A percentile compares a stretch with the other conserved stretches of the same genome.
These are phyloP conservation scores for Pleurotus giganteus DNA, from an alignment of 768 basidiomycete species.

Conservation along the genomic window DNA sequence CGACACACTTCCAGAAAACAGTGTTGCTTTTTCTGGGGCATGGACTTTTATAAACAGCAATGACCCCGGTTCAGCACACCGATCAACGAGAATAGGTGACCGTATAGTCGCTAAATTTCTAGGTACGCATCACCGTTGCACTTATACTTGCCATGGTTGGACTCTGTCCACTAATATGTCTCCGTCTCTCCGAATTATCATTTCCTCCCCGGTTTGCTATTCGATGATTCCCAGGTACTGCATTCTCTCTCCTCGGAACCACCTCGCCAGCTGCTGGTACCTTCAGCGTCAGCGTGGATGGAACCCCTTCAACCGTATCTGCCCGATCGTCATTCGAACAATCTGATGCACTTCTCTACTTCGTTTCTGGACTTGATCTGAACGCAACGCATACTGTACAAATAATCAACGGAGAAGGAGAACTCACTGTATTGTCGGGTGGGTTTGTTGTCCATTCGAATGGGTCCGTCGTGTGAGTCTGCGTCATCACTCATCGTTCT, in stretches of 20 bases:
- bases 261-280: slow-evolving; percentile 56
- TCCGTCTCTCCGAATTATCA: not conserved
- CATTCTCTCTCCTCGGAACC: slow-evolving; percentile 58
- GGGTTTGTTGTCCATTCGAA: slow-evolving; percentile 43
- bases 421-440: slow-evolving; percentile 45
- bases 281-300: slow-evolving; percentile 49
- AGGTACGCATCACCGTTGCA: slow-evolving; percentile 35
- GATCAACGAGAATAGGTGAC: slow-evolving; percentile 43
- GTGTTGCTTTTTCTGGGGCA: slow-evolving; percentile 40
- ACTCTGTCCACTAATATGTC: not conserved
- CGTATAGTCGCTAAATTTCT: slow-evolving; percentile 39
- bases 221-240: slow-evolving; percentile 43
- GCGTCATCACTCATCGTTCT: not conserved
- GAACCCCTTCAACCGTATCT: slow-evolving; percentile 44
- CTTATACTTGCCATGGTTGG: not conserved
- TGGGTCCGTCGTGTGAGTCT: not conserved
- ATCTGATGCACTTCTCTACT: slow-evolving; percentile 57
- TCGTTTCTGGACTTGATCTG: slow-evolving; percentile 57
- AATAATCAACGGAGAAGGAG: slow-evolving; percentile 55
- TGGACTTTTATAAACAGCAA: slow-evolving; percentile 44
- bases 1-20: not conserved
- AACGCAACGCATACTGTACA: slow-evolving; percentile 44
- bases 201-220: not conserved
- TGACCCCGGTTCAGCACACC: slow-evolving; percentile 18
- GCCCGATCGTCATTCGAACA: slow-evolving; percentile 53